Evolutionary conservation across 1,139 yeast genomes (phyloP).

Genomic region (Magnusiomyces sp.): DNA sequence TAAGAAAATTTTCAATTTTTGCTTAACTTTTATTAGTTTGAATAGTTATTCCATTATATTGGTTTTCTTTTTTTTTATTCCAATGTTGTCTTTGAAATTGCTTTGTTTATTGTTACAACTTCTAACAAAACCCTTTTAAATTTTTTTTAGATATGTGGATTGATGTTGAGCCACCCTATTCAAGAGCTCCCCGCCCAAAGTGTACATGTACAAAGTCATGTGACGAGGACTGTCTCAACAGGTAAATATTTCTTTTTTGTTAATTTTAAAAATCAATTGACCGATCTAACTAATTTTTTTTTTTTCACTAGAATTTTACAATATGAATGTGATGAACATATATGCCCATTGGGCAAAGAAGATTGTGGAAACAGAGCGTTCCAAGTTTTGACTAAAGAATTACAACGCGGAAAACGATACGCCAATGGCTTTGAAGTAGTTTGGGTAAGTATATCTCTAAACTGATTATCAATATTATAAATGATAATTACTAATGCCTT

Average conservation of each 20-base stretch:
- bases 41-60: not conserved
- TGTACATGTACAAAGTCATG: conserved; percentile 31
- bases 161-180: conserved; percentile 21
- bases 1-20: too few species aligned
- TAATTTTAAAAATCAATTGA: not conserved
- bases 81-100: not conserved
- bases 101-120: not conserved
- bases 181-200: conserved; percentile 19
- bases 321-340: conserved; percentile 31
- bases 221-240: conserved; percentile 31
- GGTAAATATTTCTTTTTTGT: conserved; percentile 13
- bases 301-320: conserved; percentile 23
- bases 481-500: not conserved
- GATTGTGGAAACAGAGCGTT: conserved; percentile 37
- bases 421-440: conserved; percentile 32
- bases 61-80: not conserved
- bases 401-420: conserved; percentile 21
- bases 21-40: not conserved
- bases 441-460: conserved; percentile 14
- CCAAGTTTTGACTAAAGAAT: conserved; percentile 20
- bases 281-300: not conserved
- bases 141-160: conserved; percentile 20
- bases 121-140: not conserved
- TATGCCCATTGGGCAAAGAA: conserved; percentile 29
- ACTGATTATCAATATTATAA: not conserved